Base-by-base conservation (phyloP, 495 filamentous ascomycete species). In the Penicillium riverlandense region DNA sequence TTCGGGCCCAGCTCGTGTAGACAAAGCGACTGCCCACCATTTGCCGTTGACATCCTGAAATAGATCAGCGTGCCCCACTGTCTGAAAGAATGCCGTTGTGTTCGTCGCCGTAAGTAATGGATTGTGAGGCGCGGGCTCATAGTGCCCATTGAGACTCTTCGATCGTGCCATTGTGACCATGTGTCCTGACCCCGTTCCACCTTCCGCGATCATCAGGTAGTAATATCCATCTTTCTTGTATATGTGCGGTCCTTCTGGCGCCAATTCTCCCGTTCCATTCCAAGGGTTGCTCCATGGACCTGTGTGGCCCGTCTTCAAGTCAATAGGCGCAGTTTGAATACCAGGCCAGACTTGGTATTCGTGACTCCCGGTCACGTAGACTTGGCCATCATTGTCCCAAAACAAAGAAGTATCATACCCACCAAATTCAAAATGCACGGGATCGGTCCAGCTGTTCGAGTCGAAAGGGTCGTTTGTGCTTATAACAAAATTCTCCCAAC, bases 151-250 rank as follows among this genome's bases (percentile, higher is more conserved):
- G 11, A 78, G 55, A 30, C 52, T 63, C 52, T 54, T 69, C 4
- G 77, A 76, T 4, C 77, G 68, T 4, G 73, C 75, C 47, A 82
- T 77, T 0, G 71, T 76, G 22, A 66, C 68, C 54, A 67, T 65
- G 51, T 83, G 80, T 15, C 67, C 52, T 0, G 72, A 38, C 4
- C 68, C 76, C 1, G 80, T 82, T 11, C 79, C 80, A 1, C 77
- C 78, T 63, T 84, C 79, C 0, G 79, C 79, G 33, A 76, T 75
- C 45, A 84, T 53, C 31, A 85, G 65, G 46, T 85, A 84, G 50
- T 83, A 83, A 61, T 70, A 82, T 0, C 70, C 78, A 47, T 78
- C 77, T 38, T 78, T 77, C 41, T 70, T 71, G 57, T 82, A 84
- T 13, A 83, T 49, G 43, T 82, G 79, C 6, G 80, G 78, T 6